A percentile compares a stretch with the other conserved stretches of the same genome.
phyloP scores from a whole-genome alignment of 768 basidiomycete species.

The Lanmaoa rubissima region DNA sequence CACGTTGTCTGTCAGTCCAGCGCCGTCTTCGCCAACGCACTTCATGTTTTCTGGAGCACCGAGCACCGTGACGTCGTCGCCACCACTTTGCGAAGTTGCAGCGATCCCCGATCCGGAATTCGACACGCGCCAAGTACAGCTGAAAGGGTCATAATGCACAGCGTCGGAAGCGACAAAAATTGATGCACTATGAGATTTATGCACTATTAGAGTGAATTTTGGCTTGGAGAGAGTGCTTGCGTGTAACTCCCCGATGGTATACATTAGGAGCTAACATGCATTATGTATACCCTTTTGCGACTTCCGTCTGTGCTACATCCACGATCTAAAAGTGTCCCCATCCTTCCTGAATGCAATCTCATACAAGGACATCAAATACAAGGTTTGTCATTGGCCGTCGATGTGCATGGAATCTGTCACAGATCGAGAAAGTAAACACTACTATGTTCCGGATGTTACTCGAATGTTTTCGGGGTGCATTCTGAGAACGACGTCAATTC shows the following conservation, averaged over 20 bases:
- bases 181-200: too few species aligned
- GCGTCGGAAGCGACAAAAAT: too few species aligned
- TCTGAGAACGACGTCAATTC: neutral
- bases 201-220: too few species aligned
- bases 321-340: too few species aligned
- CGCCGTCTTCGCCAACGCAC: slow-evolving; percentile 10
- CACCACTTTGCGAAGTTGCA: slow-evolving; percentile 19
- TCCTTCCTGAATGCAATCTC: neutral
- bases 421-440: neutral
- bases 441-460: neutral
- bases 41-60: slow-evolving; percentile 21
- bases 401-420: neutral
- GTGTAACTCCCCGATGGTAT: too few species aligned
- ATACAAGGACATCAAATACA: neutral
- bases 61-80: slow-evolving; percentile 31
- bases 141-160: too few species aligned
- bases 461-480: neutral
- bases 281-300: too few species aligned
- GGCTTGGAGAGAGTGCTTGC: too few species aligned
- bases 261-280: too few species aligned
- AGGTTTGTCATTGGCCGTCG: neutral
- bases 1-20: slow-evolving; percentile 24
- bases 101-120: neutral
- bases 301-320: neutral
- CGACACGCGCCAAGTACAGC: too few species aligned